Base-by-base conservation (phyloP, 164 flowering plant species). In the Taxillus chinensis region DNA sequence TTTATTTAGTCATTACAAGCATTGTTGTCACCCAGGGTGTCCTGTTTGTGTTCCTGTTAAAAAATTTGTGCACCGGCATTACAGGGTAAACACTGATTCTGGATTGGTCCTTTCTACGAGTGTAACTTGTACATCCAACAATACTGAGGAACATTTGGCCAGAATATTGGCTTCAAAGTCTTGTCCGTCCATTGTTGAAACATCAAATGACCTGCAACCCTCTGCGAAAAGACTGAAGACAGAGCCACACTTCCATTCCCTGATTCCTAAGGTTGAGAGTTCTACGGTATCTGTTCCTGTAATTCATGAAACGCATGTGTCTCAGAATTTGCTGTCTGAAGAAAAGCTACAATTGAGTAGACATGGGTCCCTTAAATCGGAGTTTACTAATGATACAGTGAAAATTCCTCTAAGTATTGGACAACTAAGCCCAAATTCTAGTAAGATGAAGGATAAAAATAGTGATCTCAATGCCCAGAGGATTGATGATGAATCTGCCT, bases 21-120 rank as follows among this genome's bases (percentile, higher is more conserved):
- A 43, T 13, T 95, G 99, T 66, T 65, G 55, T 53, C 76, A 65
- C 54, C 49, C 69, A 16, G 65, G 64, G 37, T 95, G 99, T 67
- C 92, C 93, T 68, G 90, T 91, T 51, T 95, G 99, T 66, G 68
- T 81, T 72, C 89, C 82, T 62, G 90, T 86, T 17, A 73, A 64
- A 55, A 70, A 68, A 8, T 76, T 55, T 73, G 40, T 82, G 6
- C 72, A 56, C 57, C 11, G 59, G 42, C 76, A 72, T 13, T 46
- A 50, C 37, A 82, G 62, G 63, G 74, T 66, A 41, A 66, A 61
- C 39, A n/a, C 79, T 45, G 73, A 65, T 62, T 54, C 77, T 61
- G 67, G 62, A 8, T 60, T 79, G 67, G 64, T 74, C 41, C 66
- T 55, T 66, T 62, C 79, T 56, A 60, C 61, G 0, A 68, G 61